Percentiles rank a stretch among this genome's conserved stretches.
Evolutionary conservation across 75 land plant species (phyloP).

Genomic region (Chamaecyparis obtusa): DNA sequence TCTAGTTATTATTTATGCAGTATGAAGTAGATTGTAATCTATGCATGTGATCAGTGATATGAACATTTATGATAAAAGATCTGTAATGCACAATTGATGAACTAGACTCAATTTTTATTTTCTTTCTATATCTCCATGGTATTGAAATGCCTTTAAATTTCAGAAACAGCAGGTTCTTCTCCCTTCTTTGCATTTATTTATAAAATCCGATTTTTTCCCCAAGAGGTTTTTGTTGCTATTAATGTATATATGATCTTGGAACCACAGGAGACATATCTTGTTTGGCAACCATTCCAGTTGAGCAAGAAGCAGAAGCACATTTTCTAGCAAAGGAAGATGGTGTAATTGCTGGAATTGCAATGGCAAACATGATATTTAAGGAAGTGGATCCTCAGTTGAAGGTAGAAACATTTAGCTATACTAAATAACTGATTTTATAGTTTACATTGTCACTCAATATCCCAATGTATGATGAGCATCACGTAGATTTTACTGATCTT

Average conservation of each 20-base stretch:
- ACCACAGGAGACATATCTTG: conserved; percentile 85
- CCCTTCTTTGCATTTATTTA: no score
- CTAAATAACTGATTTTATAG: neutral
- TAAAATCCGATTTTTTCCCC: no score
- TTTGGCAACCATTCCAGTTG: conserved; percentile 83
- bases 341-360: conserved; percentile 88
- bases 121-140: no score
- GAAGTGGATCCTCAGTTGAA: conserved; percentile 89
- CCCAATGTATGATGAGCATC: neutral
- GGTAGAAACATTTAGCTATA: conserved; percentile 34
- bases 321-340: conserved; percentile 97
- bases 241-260: conserved; percentile 3
- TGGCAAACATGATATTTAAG: conserved; percentile 79
- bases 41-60: no score
- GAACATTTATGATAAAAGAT: no score
- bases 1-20: no score
- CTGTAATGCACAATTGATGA: no score
- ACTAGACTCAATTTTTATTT: no score
- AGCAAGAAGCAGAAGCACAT: conserved; percentile 76
- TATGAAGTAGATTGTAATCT: no score
- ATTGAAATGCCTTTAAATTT: no score
- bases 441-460: neutral
- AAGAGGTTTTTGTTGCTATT: neutral
- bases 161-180: no score
- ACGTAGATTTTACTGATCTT: neutral